phyloP scores from a whole-genome alignment of 2,329 filamentous ascomycete species.

The Ilyonectria mors-panacis region DNA sequence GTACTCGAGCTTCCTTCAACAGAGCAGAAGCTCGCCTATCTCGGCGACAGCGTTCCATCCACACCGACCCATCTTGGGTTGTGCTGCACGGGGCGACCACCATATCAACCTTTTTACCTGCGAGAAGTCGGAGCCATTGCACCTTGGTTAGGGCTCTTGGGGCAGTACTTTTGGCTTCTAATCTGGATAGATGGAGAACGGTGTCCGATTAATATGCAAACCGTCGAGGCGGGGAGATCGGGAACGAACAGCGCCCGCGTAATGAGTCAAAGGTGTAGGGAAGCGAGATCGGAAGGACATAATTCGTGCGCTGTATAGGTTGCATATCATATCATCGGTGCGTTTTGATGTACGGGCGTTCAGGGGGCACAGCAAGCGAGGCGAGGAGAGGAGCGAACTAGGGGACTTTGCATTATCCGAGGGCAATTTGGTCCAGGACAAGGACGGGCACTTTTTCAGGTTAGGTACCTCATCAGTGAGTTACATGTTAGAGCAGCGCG shows the following conservation, averaged over 20 bases:
- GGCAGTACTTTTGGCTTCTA: constrained; percentile 34
- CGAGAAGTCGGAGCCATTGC: constrained; percentile 62
- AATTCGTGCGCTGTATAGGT: constrained; percentile 39
- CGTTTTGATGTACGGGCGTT: constrained; percentile 43
- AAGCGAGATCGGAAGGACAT: constrained; percentile 32
- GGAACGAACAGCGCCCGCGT: constrained; percentile 12
- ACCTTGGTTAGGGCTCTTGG: constrained; percentile 49
- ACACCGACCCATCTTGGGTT: constrained; percentile 91
- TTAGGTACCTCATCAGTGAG: constrained; percentile 25
- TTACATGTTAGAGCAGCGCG: constrained; percentile 31
- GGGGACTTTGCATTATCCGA: constrained; percentile 30
- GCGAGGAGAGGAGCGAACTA: constrained; percentile 34
- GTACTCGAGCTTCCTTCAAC: constrained; percentile 88
- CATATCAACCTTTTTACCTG: constrained; percentile 92
- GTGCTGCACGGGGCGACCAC: constrained; percentile 87
- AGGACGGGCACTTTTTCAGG: constrained; percentile 14
- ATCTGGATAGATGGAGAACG: constrained; percentile 21
- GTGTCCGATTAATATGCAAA: constrained; percentile 26
- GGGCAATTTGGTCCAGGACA: constrained; percentile 28
- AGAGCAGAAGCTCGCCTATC: constrained; percentile 86
- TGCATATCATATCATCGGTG: constrained; percentile 46
- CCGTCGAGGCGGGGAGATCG: constrained; percentile 10
- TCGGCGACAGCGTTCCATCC: constrained; percentile 95
- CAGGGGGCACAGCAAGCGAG: constrained; percentile 37
- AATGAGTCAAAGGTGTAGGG: constrained; percentile 21